Percentiles rank a stretch among this genome's conserved stretches.
Conservation (phyloP, 768 basidiomycete genomes). For the Trametes sanguinea region DNA sequence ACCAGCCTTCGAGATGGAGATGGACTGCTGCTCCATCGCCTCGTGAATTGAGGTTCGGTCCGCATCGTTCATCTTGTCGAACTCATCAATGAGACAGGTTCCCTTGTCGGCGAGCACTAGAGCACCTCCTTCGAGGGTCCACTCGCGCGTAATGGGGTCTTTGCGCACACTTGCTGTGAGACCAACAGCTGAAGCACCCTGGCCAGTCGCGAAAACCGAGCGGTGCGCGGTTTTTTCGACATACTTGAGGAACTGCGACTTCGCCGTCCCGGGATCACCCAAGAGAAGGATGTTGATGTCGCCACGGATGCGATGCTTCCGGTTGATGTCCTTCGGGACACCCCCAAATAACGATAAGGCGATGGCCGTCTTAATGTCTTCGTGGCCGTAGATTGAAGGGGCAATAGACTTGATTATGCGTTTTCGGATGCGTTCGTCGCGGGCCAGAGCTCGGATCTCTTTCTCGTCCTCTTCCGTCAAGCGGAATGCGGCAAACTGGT, state of each 20-base stretch:
- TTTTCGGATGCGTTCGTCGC: conserved; percentile 93
- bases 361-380: conserved; percentile 97
- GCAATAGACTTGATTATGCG: conserved; percentile 98
- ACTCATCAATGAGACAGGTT: conserved; percentile 96
- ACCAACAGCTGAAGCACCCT: conserved; percentile 98
- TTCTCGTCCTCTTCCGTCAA: conserved; percentile 97
- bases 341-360: conserved; percentile 95
- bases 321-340: conserved; percentile 92
- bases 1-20: conserved; percentile 98
- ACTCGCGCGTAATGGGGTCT: conserved; percentile 95
- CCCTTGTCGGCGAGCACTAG: conserved; percentile 99
- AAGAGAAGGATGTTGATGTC: conserved; percentile 97
- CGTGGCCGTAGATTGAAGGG: conserved; percentile 98
- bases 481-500: conserved; percentile 96
- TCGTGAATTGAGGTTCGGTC: conserved; percentile 99
- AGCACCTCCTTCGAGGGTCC: conserved; percentile 98
- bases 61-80: conserved; percentile 99
- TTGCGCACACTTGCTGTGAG: conserved; percentile 98
- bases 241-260: conserved; percentile 98
- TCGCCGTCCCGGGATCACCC: conserved; percentile 98
- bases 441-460: conserved; percentile 82
- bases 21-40: conserved; percentile 99
- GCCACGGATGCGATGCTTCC: conserved; percentile 94
- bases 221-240: conserved; percentile 98
- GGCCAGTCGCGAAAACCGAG: conserved; percentile 97